Evolutionary conservation across 805 yeast genomes (phyloP).

Genomic region (Kuraishia hungarica): DNA sequence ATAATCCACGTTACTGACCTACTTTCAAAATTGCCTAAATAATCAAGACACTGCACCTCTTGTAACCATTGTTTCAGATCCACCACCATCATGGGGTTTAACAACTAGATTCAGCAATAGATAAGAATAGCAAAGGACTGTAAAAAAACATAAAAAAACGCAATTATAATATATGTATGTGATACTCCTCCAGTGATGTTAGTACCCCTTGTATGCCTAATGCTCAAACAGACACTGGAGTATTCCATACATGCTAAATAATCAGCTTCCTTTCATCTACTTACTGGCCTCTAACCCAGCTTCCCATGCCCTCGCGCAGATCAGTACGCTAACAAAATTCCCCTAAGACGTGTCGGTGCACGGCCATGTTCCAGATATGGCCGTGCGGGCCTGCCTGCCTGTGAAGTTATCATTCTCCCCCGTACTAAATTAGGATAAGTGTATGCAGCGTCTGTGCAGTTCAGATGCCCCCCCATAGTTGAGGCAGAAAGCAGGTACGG

Average conservation of each 20-base stretch:
- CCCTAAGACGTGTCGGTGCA: not conserved
- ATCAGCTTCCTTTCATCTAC: too few relatives aligned
- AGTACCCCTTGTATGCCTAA: too few relatives aligned
- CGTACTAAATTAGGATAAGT: not conserved
- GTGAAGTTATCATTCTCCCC: not conserved
- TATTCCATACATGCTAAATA: too few relatives aligned
- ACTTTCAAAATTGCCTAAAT: constrained; percentile 14
- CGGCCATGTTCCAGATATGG: not conserved
- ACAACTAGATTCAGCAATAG: not conserved
- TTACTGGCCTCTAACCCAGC: too few relatives aligned
- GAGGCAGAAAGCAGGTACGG: not conserved
- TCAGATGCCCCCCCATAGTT: not conserved
- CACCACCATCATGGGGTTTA: not conserved
- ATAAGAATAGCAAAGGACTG: not conserved
- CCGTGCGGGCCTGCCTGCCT: not conserved
- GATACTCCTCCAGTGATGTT: too few relatives aligned
- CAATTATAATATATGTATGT: too few relatives aligned
- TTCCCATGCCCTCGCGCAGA: not conserved
- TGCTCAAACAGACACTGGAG: too few relatives aligned
- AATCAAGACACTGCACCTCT: constrained; percentile 18
- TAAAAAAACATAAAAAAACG: too few relatives aligned
- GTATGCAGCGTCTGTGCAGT: not conserved
- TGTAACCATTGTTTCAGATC: constrained; percentile 8
- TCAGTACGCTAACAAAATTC: not conserved
- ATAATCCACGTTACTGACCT: not conserved